Evolutionary conservation across 176 grass and related monocot genomes (phyloP), one percentile per base, ranked within the genome.

Genomic region (Musa schizocarpa): DNA sequence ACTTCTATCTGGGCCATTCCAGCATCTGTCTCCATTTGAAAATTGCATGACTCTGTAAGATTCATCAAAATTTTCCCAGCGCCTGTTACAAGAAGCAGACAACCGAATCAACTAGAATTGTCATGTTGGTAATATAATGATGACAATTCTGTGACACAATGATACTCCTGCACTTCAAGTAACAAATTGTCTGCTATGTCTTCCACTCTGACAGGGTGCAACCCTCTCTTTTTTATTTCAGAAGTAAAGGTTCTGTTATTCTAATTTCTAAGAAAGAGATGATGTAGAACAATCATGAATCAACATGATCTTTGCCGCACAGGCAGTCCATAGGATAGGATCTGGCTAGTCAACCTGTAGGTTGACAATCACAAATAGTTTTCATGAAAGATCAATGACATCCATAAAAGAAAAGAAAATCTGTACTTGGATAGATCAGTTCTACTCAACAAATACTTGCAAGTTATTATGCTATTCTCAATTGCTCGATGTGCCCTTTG

Each of bases 11-110:
- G 95, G 95, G 26, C 95, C 95, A 80, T 94, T 99, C 95, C 95
- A 99, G 82, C 95, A 99, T 49, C 7, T 88, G 75, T 99, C 90
- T 78, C 95, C 95, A 67, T 83, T 94, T 49, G 88, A 81, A 71
- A 99, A 99, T 71, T 72, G 68, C 95, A 99, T 86, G 66, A 89
- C n/a, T 77, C 90, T 82, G 69, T 94, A 89, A 0, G 88, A 91
- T 59, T 99, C 90, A 58, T 94, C 95, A 80, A 99, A 99, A 75
- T 94, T 99, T 65, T 94, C 95, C 95, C 95, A 99, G 9, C 78
- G 82, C 84, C 95, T 94, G 70, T 76, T 10, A 64, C 63, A 63
- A 29, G 20, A 53, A n/a, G 53, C 48, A 63, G 50, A 3, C 48
- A 72, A 53, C 34, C 1, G 22, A 19, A 72, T 52, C 7, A 16